Conservation (phyloP, 331 rosid species). For the Rosa hybrid region DNA sequence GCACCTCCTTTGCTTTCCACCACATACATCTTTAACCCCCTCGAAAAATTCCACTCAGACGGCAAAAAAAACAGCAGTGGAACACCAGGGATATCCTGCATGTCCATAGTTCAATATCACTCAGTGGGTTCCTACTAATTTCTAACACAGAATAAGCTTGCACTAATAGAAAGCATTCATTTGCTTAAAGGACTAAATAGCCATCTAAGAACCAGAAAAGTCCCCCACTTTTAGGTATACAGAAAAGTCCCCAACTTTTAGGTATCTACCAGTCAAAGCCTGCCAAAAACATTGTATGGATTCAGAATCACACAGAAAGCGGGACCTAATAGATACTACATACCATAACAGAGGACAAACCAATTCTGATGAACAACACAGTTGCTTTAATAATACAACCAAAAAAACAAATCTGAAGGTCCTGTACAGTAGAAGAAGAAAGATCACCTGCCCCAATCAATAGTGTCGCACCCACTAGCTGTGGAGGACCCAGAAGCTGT, state of each 20-base stretch:
- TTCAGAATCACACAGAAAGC: not conserved
- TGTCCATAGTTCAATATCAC: not conserved
- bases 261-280: not conserved
- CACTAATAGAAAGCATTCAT: not conserved
- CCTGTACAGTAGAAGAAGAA: not conserved
- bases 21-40: slow-evolving; percentile 58
- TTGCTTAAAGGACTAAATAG: not conserved
- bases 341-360: slow-evolving; percentile 25
- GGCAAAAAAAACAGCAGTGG: slow-evolving; percentile 25
- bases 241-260: too few species aligned
- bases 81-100: slow-evolving; percentile 47
- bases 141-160: not conserved
- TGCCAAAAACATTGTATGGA: not conserved
- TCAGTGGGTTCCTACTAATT: not conserved
- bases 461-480: not conserved
- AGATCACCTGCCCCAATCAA: slow-evolving; percentile 18
- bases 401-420: not conserved
- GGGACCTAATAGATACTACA: not conserved
- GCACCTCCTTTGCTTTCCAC: slow-evolving; percentile 93
- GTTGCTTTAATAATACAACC: not conserved
- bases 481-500: not conserved
- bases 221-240: not conserved
- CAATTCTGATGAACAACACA: not conserved
- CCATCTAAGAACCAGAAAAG: not conserved
- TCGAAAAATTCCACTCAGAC: slow-evolving; percentile 32